These are phyloP conservation scores for Scutellaria barbata DNA, from an alignment of 257 asterid species.

Conservation along the genomic window DNA sequence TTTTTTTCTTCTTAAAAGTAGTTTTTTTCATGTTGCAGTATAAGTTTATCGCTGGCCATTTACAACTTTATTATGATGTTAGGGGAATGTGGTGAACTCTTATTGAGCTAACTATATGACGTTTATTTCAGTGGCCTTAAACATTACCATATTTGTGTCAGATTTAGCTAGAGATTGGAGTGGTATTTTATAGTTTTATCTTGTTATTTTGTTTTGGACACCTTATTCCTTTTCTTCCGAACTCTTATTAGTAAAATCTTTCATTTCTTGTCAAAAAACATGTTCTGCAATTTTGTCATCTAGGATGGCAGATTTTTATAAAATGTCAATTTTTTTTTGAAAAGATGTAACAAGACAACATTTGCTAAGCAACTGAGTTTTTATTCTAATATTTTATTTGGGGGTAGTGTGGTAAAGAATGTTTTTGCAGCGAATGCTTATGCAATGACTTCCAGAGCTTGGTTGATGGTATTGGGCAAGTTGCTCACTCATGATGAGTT, in stretches of 20 bases:
- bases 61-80: slow-evolving; percentile 22
- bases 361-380: neutral
- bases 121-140: slow-evolving; percentile 11
- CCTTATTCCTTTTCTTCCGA: no score
- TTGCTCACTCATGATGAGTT: no score
- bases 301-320: neutral
- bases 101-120: slow-evolving; percentile 10
- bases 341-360: slow-evolving; percentile 8
- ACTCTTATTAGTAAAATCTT: no score
- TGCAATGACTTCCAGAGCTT: slow-evolving; percentile 19
- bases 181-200: no score
- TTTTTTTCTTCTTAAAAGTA: neutral
- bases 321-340: neutral
- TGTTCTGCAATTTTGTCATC: slow-evolving; percentile 8
- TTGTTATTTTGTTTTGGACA: no score
- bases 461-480: no score
- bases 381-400: no score
- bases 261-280: no score
- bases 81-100: slow-evolving; percentile 6
- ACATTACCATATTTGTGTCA: no score
- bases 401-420: neutral
- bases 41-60: neutral
- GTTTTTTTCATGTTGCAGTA: neutral
- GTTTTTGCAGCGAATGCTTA: slow-evolving; percentile 4
- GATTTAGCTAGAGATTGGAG: no score